Conservation (phyloP, 2,329 filamentous ascomycete species). For the Verticillium zaregamsianum region DNA sequence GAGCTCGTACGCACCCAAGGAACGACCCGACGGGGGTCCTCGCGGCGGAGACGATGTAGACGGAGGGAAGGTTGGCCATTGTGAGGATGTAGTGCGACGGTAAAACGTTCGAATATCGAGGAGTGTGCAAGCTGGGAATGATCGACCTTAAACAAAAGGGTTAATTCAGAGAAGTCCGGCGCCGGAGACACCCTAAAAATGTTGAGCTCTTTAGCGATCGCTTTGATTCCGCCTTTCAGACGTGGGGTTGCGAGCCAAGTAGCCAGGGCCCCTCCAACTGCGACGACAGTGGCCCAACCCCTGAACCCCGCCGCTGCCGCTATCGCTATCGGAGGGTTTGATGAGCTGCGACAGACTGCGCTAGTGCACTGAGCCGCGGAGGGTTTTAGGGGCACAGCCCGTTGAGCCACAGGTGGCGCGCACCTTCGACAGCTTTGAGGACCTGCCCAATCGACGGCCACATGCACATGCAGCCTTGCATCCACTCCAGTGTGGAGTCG, state of each 20-base stretch:
- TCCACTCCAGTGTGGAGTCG: constrained; percentile 2
- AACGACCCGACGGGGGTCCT: constrained; percentile 93
- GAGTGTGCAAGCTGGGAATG: neutral
- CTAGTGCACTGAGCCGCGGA: neutral
- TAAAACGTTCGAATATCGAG: neutral
- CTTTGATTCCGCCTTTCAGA: neutral
- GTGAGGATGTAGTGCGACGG: constrained; percentile 21
- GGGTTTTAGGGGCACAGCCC: neutral
- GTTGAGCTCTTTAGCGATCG: neutral
- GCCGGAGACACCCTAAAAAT: constrained; percentile 1
- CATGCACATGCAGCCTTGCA: constrained; percentile 7
- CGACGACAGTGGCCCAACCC: neutral
- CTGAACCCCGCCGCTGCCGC: neutral
- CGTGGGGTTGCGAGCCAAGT: neutral
- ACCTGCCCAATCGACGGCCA: neutral
- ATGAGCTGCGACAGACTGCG: neutral
- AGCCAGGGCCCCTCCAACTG: neutral
- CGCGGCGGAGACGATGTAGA: constrained; percentile 92
- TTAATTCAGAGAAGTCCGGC: neutral
- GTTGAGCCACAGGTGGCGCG: neutral
- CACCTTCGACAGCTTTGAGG: neutral
- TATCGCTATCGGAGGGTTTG: neutral
- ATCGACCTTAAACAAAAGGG: neutral
- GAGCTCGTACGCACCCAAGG: constrained; percentile 61
- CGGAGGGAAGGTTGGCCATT: constrained; percentile 78